phyloP scores from a whole-genome alignment of 768 basidiomycete species.

The Hortiboletus flavorubellus region DNA sequence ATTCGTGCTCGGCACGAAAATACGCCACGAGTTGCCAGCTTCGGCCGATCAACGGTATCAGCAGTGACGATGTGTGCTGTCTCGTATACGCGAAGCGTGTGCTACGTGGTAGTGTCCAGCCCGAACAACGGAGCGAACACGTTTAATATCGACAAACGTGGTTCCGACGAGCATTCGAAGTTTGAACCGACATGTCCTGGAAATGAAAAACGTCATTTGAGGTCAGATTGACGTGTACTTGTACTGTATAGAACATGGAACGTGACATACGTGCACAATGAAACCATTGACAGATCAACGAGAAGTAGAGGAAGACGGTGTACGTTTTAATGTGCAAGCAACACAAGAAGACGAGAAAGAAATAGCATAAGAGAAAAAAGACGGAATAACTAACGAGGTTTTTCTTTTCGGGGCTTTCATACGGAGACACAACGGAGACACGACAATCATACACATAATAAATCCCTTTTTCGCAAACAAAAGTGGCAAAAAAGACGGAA shows the following conservation, averaged over 20 bases:
- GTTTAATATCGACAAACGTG: conserved; percentile 6
- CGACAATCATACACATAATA: conserved; percentile 3
- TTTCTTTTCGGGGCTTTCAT: neutral
- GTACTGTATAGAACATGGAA: neutral
- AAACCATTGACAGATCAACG: neutral
- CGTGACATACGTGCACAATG: neutral
- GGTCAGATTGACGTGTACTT: neutral
- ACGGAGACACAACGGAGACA: neutral
- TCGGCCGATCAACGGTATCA: too few species aligned
- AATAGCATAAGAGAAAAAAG: neutral
- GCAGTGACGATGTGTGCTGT: too few species aligned
- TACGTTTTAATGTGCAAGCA: neutral
- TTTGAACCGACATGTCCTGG: neutral
- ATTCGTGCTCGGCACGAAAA: too few species aligned
- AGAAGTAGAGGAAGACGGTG: neutral
- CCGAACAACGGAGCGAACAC: neutral
- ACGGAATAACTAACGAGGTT: neutral
- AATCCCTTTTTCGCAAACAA: conserved; percentile 3
- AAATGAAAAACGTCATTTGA: neutral
- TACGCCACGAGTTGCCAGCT: too few species aligned
- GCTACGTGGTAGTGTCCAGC: too few species aligned
- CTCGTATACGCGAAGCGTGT: too few species aligned
- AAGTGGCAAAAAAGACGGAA: neutral
- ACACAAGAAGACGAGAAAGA: too few species aligned
- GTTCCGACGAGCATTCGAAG: neutral